Conservation (phyloP, 805 yeast species). For the Zygosaccharomyces kombuchaensis region DNA sequence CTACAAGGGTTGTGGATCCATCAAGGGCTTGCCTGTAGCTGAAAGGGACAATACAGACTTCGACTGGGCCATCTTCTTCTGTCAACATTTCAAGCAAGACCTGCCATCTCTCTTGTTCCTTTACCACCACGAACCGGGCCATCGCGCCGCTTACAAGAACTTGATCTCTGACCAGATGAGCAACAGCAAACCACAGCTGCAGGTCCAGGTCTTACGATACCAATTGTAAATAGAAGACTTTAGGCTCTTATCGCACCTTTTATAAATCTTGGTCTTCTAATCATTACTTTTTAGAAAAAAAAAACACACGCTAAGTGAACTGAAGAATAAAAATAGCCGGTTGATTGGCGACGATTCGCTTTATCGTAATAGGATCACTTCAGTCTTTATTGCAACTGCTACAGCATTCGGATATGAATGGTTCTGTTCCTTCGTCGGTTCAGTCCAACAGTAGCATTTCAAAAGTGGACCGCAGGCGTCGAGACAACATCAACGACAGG, state of each 20-base stretch:
- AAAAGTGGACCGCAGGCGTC: slow-evolving; percentile 42
- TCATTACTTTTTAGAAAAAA: not conserved
- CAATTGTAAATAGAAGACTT: slow-evolving; percentile 17
- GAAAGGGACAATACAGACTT: slow-evolving; percentile 19
- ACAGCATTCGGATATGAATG: slow-evolving; percentile 1
- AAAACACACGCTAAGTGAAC: not conserved
- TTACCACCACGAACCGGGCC: slow-evolving; percentile 9
- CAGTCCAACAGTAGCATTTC: slow-evolving; percentile 21
- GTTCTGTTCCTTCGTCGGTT: slow-evolving; percentile 20
- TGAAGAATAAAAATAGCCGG: not conserved
- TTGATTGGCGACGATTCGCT: not conserved
- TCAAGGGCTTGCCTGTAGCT: slow-evolving; percentile 19
- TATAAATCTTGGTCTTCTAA: slow-evolving; percentile 1
- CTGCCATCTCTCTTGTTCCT: slow-evolving; percentile 22
- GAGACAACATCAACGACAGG: slow-evolving; percentile 55
- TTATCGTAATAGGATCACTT: too few species aligned
- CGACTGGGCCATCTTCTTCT: slow-evolving; percentile 24
- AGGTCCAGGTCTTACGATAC: slow-evolving; percentile 27
- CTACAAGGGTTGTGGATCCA: slow-evolving; percentile 27
- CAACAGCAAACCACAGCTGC: slow-evolving; percentile 25
- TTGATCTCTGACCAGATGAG: slow-evolving; percentile 20
- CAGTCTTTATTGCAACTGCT: too few species aligned
- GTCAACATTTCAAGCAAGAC: slow-evolving; percentile 14
- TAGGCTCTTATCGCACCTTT: not conserved
- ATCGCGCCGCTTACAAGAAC: slow-evolving; percentile 15